Percentiles rank a stretch among this genome's conserved stretches.
Conservation (phyloP, 768 basidiomycete species). For the Termitomyces sp. region DNA sequence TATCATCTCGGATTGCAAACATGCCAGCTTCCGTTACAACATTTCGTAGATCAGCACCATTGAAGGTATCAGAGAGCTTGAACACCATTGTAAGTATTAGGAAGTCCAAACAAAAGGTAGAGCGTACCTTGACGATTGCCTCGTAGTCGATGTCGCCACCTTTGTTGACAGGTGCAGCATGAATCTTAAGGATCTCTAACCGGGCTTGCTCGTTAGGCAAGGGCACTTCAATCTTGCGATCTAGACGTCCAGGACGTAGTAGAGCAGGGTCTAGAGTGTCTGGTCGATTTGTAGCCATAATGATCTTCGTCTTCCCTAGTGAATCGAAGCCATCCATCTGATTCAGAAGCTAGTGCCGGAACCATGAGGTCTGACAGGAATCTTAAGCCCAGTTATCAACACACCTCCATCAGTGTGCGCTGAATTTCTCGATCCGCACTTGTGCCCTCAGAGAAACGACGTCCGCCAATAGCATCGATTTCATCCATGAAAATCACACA, state of each 20-base stretch:
- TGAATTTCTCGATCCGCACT: conserved; percentile 99
- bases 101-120: not conserved
- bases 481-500: conserved; percentile 99
- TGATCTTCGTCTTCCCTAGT: conserved; percentile 90
- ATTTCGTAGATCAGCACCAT: conserved; percentile 95
- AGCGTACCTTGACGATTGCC: conserved; percentile 88
- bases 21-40: conserved; percentile 95
- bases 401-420: conserved; percentile 91
- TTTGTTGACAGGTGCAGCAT: conserved; percentile 92
- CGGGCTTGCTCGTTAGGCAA: conserved; percentile 97
- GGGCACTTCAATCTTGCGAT: conserved; percentile 97
- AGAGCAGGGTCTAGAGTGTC: conserved; percentile 98
- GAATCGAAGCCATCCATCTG: conserved; percentile 99
- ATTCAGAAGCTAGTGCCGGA: conserved; percentile 69
- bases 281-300: conserved; percentile 99
- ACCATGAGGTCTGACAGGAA: not conserved
- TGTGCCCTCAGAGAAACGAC: conserved; percentile 86
- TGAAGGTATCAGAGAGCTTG: conserved; percentile 87
- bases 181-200: conserved; percentile 96
- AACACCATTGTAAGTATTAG: not conserved
- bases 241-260: conserved; percentile 91
- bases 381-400: conserved; percentile 6
- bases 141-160: conserved; percentile 95
- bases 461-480: conserved; percentile 96
- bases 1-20: conserved; percentile 97